Evolutionary conservation across 495 filamentous ascomycete genomes (phyloP).

Genomic region (Peziza echinospora): DNA sequence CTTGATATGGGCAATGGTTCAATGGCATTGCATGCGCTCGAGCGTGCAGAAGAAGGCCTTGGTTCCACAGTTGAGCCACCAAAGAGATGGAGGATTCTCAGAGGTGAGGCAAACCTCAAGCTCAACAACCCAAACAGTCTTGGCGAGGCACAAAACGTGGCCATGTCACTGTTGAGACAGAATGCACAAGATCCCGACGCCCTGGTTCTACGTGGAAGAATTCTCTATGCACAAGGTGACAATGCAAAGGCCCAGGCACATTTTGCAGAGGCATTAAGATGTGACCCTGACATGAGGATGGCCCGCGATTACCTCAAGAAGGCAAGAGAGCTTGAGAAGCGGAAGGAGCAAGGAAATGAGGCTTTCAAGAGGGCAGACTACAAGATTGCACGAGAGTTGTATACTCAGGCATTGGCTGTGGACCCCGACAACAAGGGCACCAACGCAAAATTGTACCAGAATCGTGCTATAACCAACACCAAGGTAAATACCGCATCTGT

Average conservation of each 20-base stretch:
- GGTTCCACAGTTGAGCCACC: conserved; percentile 53
- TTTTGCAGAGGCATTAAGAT: conserved; percentile 68
- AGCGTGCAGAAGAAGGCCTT: conserved; percentile 62
- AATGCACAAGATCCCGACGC: conserved; percentile 90
- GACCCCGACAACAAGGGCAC: conserved; percentile 80
- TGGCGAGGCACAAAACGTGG: conserved; percentile 79
- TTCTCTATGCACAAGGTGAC: conserved; percentile 75
- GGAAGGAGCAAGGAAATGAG: conserved; percentile 81
- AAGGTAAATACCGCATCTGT: conserved; percentile 25
- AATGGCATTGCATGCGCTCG: conserved; percentile 79
- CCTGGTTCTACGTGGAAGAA: conserved; percentile 66
- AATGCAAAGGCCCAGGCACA: conserved; percentile 88
- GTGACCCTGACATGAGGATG: conserved; percentile 84
- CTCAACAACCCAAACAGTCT: conserved; percentile 76
- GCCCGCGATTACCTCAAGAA: conserved; percentile 17
- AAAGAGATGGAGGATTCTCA: conserved; percentile 79
- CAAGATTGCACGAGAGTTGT: conserved; percentile 61
- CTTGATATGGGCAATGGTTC: conserved; percentile 52
- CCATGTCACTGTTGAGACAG: conserved; percentile 59
- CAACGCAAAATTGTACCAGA: conserved; percentile 85
- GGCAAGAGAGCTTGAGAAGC: conserved; percentile 49
- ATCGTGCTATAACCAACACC: conserved; percentile 57
- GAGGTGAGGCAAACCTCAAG: conserved; percentile 83
- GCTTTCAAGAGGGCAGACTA: conserved; percentile 72
- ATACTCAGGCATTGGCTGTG: conserved; percentile 61